Base-by-base conservation (phyloP, 1,284 basidiomycete species). In the Sphaerobolus stellatus region DNA sequence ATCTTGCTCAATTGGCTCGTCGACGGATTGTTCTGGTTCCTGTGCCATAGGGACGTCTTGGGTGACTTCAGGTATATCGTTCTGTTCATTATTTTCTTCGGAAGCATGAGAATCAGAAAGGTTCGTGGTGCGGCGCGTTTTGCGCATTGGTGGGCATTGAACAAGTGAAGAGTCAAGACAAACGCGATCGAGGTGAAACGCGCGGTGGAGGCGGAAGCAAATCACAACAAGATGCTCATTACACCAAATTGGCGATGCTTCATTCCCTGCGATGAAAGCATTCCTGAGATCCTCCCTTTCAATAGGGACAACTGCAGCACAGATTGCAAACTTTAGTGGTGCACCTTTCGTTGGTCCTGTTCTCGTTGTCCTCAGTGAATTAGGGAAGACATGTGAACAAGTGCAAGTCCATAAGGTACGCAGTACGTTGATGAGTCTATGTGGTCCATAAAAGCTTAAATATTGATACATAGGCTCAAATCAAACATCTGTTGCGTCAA, bases 391-490 rank as follows among this genome's bases (percentile, higher is more conserved):
- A 18, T 81, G 79, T 56, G 68, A 74, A 7, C 67, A 78, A 52
- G 69, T 81, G 24, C 61, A 68, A 20, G 62, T 73, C 18, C 73
- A 79, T 59, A 80, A 79, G 72, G 79, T 79, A 48, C 58, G 56
- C 49, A 29, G 30, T 43, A 36, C 54, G 27, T 7, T 38, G 22
- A 38, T 38, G 36, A 38, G 36, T 46, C 25, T 46, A 4, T 22
- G 25, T 24, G 18, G 18, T 24, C 22, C 34, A 25, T 9, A 52
- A 24, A n/a, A 41, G n/a, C 40, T 20, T 14, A 22, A 6, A 22
- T 43, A n/a, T 43, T 33, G 13, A 16, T n/a, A 9, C 30, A 29
- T 11, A 52, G 50, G 24, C 40, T 9, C 13, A 52, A 20, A 45
- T 22, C 27, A 22, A 9, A 13, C 40, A 18, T 41, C 43, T 54